These are phyloP conservation scores for Osmanthus fragrans DNA, from an alignment of 257 asterid genomes.

Conservation along the genomic window DNA sequence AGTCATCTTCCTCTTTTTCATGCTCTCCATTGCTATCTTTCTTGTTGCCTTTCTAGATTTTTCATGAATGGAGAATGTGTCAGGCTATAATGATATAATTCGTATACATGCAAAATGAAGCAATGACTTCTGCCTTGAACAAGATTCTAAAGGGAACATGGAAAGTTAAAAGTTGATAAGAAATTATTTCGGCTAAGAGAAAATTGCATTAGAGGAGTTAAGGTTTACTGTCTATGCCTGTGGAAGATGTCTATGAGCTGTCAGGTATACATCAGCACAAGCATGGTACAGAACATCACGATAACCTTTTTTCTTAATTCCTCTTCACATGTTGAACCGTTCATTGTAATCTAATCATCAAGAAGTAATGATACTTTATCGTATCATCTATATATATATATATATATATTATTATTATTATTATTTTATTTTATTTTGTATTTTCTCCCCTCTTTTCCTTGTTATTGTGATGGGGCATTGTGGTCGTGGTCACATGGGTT, in stretches of 20 bases:
- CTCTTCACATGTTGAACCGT: too few relatives aligned
- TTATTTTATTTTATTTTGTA: too few relatives aligned
- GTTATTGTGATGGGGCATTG: not conserved
- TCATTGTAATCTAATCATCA: too few relatives aligned
- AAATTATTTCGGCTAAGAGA: not conserved
- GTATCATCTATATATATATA: too few relatives aligned
- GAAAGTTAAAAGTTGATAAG: not conserved
- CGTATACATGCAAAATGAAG: not conserved
- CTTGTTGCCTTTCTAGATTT: not conserved
- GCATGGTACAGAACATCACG: not conserved
- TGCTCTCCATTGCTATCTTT: not conserved
- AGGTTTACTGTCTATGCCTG: not conserved
- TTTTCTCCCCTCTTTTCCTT: not conserved
- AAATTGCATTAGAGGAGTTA: not conserved
- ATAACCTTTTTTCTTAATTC: not conserved
- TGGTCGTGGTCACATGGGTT: not conserved
- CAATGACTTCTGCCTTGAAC: not conserved
- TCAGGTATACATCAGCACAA: not conserved
- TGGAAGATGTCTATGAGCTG: slow-evolving; percentile 2
- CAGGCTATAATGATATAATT: too few relatives aligned
- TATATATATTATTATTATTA: too few relatives aligned
- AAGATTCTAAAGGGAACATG: not conserved
- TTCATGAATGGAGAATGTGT: not conserved
- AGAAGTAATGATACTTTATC: too few relatives aligned
- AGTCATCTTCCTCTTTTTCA: not conserved